Conservation (phyloP, 441 rosid genomes). For the Kokia cookei region DNA sequence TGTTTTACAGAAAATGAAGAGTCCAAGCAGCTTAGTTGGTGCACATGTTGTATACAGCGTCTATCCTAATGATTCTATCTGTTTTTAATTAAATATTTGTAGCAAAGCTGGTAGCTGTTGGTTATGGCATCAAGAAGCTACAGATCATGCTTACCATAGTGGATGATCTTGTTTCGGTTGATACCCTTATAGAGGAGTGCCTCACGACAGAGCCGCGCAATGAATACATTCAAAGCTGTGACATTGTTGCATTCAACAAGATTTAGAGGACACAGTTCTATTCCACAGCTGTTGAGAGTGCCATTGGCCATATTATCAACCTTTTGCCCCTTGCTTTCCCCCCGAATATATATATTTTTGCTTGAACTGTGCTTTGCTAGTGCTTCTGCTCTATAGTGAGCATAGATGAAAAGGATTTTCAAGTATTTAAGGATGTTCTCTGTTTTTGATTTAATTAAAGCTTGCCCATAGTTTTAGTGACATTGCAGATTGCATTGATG, state of each 20-base stretch:
- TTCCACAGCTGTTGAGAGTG: background rate
- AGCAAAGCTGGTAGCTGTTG: slow-evolving; percentile 64
- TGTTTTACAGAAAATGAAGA: background rate
- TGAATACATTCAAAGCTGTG: slow-evolving; percentile 63
- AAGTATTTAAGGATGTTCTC: background rate
- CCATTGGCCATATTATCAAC: slow-evolving; percentile 17
- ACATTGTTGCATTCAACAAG: slow-evolving; percentile 75
- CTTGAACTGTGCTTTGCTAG: background rate
- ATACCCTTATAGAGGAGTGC: slow-evolving; percentile 48
- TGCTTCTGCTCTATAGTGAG: background rate
- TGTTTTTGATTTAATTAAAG: background rate
- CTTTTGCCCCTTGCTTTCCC: background rate
- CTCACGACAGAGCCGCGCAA: slow-evolving; percentile 54
- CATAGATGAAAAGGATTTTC: background rate
- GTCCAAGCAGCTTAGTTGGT: background rate
- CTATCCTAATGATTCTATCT: background rate
- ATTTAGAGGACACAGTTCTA: slow-evolving; percentile 21
- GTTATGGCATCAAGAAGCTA: slow-evolving; percentile 70
- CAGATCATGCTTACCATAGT: slow-evolving; percentile 58
- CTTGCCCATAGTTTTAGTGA: background rate
- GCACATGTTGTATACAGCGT: background rate
- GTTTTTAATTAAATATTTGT: slow-evolving; percentile 6
- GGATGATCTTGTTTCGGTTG: slow-evolving; percentile 74
- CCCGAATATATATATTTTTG: background rate
- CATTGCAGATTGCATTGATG: background rate